These are phyloP conservation scores for Sanghuangporus sanghuang DNA, from an alignment of 1,284 basidiomycete species.

Conservation along the genomic window DNA sequence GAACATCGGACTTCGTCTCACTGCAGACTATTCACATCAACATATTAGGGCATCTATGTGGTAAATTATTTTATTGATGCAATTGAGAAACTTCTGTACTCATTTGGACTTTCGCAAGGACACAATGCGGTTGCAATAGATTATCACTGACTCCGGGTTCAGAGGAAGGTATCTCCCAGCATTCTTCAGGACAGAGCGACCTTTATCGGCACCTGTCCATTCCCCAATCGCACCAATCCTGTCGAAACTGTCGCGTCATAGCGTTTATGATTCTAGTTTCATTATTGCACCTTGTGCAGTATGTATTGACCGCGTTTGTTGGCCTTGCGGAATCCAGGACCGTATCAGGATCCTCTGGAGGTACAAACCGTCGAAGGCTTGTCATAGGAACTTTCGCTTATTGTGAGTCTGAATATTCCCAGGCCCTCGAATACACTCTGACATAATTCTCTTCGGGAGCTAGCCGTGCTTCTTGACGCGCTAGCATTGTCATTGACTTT, in stretches of 20 bases:
- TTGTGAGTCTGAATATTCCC: not conserved
- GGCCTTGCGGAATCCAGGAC: not conserved
- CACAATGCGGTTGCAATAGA: too few relatives aligned
- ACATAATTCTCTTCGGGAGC: not conserved
- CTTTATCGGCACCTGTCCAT: not conserved
- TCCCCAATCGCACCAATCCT: not conserved
- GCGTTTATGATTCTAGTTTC: not conserved
- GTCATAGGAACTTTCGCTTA: constrained; percentile 4
- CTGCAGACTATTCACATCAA: too few relatives aligned
- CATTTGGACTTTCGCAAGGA: too few relatives aligned
- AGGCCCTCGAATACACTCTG: not conserved
- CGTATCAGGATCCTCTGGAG: not conserved
- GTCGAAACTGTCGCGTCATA: not conserved
- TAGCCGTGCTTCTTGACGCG: not conserved
- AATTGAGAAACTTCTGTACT: too few relatives aligned
- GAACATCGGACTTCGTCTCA: not conserved
- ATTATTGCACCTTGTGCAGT: not conserved
- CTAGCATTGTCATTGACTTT: not conserved
- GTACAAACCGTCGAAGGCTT: not conserved
- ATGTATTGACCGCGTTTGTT: not conserved
- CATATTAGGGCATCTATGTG: too few relatives aligned
- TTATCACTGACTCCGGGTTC: too few relatives aligned
- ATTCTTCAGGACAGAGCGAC: not conserved
- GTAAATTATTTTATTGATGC: too few relatives aligned
- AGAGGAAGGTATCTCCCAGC: not conserved